Conservation (phyloP, 768 basidiomycete genomes). For the Suillus plorans region DNA sequence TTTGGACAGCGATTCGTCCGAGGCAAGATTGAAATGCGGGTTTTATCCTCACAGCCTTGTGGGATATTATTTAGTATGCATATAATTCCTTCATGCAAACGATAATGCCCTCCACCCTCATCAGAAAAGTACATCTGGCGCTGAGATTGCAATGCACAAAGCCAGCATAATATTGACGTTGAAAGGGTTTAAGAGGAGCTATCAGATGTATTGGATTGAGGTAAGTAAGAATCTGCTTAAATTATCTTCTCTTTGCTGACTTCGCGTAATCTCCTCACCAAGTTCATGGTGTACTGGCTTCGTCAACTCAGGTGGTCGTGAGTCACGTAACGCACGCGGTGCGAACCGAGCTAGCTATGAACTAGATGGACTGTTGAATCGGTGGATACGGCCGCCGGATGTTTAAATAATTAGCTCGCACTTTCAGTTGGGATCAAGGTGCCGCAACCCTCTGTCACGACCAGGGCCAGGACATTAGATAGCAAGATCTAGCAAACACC, state of each 20-base stretch:
- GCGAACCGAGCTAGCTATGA: background rate
- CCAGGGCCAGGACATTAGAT: background rate
- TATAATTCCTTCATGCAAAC: background rate
- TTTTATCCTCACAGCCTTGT: background rate
- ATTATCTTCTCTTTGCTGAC: background rate
- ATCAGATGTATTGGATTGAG: slow-evolving; percentile 43
- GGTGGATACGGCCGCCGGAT: background rate
- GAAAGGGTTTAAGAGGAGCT: slow-evolving; percentile 55
- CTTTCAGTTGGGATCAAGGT: background rate
- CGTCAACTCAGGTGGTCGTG: too few relatives aligned
- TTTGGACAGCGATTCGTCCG: background rate
- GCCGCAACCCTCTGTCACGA: background rate
- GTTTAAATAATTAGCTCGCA: background rate
- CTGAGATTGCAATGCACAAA: slow-evolving; percentile 54
- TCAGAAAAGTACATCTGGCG: slow-evolving; percentile 53
- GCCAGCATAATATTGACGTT: slow-evolving; percentile 46
- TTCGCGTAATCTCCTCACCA: background rate
- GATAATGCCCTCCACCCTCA: slow-evolving; percentile 57
- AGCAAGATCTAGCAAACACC: background rate
- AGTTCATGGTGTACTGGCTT: background rate
- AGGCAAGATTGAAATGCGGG: background rate
- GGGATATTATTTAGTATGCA: background rate
- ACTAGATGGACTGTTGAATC: background rate
- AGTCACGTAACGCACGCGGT: background rate
- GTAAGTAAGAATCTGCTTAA: background rate